Percentiles rank a stretch among this genome's conserved stretches.
These are phyloP conservation scores for Martensiomyces pterosporus DNA, from an alignment of 192 early-diverging fungal genomes.

Conservation along the genomic window DNA sequence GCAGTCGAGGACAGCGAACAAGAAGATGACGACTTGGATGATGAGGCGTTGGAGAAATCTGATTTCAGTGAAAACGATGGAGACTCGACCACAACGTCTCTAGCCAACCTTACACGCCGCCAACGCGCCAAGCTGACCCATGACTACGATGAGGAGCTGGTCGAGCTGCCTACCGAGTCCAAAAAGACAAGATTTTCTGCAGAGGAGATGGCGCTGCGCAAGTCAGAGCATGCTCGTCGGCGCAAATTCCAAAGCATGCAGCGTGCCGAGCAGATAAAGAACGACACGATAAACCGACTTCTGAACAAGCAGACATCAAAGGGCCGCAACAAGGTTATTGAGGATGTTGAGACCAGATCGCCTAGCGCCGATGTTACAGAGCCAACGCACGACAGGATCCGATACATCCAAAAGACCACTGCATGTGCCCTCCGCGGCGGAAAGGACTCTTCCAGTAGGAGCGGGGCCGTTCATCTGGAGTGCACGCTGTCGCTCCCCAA, in stretches of 20 bases:
- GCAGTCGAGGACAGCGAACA: slow-evolving; percentile 1
- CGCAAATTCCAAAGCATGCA: slow-evolving; percentile 77
- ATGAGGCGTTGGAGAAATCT: slow-evolving; percentile 1
- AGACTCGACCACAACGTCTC: not conserved
- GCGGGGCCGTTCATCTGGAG: slow-evolving; percentile 12
- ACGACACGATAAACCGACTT: slow-evolving; percentile 74
- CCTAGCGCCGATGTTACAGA: slow-evolving; percentile 32
- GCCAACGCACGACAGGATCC: slow-evolving; percentile 7
- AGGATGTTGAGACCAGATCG: slow-evolving; percentile 51
- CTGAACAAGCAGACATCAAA: slow-evolving; percentile 78
- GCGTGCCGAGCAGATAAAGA: slow-evolving; percentile 66
- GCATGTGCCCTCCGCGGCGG: no score
- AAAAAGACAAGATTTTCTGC: slow-evolving; percentile 63
- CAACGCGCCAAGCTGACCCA: slow-evolving; percentile 65
- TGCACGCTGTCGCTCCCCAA: slow-evolving; percentile 15
- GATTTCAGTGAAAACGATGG: slow-evolving; percentile 13
- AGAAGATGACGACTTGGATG: slow-evolving; percentile 4
- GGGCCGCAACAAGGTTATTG: slow-evolving; percentile 58
- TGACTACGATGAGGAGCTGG: slow-evolving; percentile 56
- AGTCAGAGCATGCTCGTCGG: slow-evolving; percentile 68
- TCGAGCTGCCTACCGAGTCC: slow-evolving; percentile 65
- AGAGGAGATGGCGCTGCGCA: slow-evolving; percentile 66
- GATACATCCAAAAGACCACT: slow-evolving; percentile 23
- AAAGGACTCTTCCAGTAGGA: no score
- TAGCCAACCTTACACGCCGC: slow-evolving; percentile 57